Conservation (phyloP, 2,329 filamentous ascomycete species). For the Diplodia intermedia region DNA sequence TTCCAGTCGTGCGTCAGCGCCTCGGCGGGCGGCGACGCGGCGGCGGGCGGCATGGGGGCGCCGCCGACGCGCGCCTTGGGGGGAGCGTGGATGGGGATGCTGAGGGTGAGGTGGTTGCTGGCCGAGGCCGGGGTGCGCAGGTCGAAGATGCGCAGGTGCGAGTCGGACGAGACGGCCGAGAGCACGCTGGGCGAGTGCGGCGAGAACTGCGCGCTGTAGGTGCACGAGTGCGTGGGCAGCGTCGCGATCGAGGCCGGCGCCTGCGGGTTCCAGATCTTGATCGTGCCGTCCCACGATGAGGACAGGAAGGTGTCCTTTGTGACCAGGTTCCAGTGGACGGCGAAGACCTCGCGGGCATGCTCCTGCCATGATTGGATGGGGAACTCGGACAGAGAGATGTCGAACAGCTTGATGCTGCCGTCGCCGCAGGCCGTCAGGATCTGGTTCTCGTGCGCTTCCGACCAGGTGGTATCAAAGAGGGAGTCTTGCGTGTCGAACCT, state of each 20-base stretch:
- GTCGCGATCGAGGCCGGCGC: conserved; percentile 78
- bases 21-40: conserved; percentile 75
- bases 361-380: conserved; percentile 93
- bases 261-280: conserved; percentile 94
- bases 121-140: conserved; percentile 84
- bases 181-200: conserved; percentile 86
- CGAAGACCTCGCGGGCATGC: conserved; percentile 91
- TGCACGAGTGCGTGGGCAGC: conserved; percentile 89
- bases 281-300: conserved; percentile 93
- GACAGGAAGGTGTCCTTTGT: conserved; percentile 90
- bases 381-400: conserved; percentile 79
- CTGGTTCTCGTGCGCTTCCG: conserved; percentile 95
- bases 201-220: conserved; percentile 90
- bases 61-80: conserved; percentile 58
- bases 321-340: conserved; percentile 89
- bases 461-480: conserved; percentile 94
- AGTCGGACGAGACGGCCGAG: conserved; percentile 88
- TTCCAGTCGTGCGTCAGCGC: conserved; percentile 98
- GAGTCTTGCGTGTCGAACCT: conserved; percentile 98
- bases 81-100: conserved; percentile 81
- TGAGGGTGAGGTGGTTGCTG: conserved; percentile 82
- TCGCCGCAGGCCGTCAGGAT: conserved; percentile 88
- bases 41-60: conserved; percentile 44
- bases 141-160: conserved; percentile 88
- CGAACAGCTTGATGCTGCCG: conserved; percentile 93